Percentiles rank a stretch among this genome's conserved stretches.
Conservation (phyloP, 2,329 filamentous ascomycete genomes). For the Fusarium sp. region DNA sequence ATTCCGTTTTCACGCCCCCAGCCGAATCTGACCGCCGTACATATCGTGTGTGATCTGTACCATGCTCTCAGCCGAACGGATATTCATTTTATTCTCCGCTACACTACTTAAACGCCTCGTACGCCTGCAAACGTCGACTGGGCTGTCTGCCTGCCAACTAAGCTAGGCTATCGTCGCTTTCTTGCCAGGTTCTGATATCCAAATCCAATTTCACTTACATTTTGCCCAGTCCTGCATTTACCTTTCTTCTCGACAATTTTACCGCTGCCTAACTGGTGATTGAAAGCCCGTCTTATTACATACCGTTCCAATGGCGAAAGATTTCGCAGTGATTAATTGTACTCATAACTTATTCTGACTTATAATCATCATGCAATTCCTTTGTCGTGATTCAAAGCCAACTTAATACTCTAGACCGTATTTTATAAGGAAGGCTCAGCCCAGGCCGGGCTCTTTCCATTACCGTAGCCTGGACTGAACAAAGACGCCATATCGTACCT, state of each 20-base stretch:
- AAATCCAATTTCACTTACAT: slow-evolving; percentile 4
- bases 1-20: slow-evolving; percentile 19
- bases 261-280: neutral
- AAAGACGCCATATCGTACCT: slow-evolving; percentile 34
- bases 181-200: slow-evolving; percentile 4
- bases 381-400: neutral
- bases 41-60: slow-evolving; percentile 10
- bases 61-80: neutral
- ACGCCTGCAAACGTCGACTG: slow-evolving; percentile 27
- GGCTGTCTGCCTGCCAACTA: neutral
- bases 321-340: neutral
- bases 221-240: slow-evolving; percentile 11
- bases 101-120: slow-evolving; percentile 36
- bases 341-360: neutral
- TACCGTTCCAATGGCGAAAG: neutral
- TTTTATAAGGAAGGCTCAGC: slow-evolving; percentile 24
- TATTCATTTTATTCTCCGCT: slow-evolving; percentile 31
- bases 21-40: slow-evolving; percentile 21
- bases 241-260: slow-evolving; percentile 15
- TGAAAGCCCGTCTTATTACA: neutral
- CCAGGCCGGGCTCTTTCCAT: slow-evolving; percentile 18
- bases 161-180: slow-evolving; percentile 2
- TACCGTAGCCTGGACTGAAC: neutral
- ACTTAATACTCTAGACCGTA: slow-evolving; percentile 19
- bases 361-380: neutral